Evolutionary conservation across 805 yeast genomes (phyloP), one percentile per base, ranked within the genome.

Genomic region (Saccharomycopsis vini): DNA sequence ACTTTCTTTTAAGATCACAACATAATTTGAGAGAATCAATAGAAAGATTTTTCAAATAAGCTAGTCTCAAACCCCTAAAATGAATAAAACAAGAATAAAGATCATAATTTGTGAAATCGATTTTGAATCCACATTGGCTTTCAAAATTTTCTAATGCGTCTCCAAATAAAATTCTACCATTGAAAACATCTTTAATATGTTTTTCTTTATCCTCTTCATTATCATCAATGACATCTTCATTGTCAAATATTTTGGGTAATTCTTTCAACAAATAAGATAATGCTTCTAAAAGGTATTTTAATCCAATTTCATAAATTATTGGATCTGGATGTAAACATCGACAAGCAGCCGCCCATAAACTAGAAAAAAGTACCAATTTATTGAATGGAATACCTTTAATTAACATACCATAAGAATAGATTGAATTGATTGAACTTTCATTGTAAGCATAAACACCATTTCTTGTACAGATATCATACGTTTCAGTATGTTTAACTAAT

Each of bases 51-150:
- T 42, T 42, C 36, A 43, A 26, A 13, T 31, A 37, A 9, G 46
- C 39, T 12, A 43, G 28, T 23, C 26, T 10, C n/a, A 32, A 12
- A 15, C 38, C 42, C 16, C 24, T 37, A 4, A 18, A 15, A 12
- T 30, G 13, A 13, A 43, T 16, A 23, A 37, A 43, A 13, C 38
- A 37, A 18, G 32, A n/a, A 31, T 20, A 43, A 30, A 43, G 3
- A 18, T 37, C 23, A 32, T 15, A 31, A 31, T 43, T 43, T 32
- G 9, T 35, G 1, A 13, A 4, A 12, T 15, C 16, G 19, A 43
- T 15, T 16, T 21, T 21, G 21, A 43, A 43, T 3, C 42, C 42
- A 21, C 18, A 10, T 3, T 28, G 12, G 6, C 19, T 29, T 24
- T 23, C 37, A 28, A 20, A 39, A 9, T 18, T 7, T n/a, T n/a